A percentile compares a stretch with the other conserved stretches of the same genome.
These are phyloP conservation scores for Solanum sejunctum DNA, from an alignment of 257 asterid genomes.

Conservation along the genomic window DNA sequence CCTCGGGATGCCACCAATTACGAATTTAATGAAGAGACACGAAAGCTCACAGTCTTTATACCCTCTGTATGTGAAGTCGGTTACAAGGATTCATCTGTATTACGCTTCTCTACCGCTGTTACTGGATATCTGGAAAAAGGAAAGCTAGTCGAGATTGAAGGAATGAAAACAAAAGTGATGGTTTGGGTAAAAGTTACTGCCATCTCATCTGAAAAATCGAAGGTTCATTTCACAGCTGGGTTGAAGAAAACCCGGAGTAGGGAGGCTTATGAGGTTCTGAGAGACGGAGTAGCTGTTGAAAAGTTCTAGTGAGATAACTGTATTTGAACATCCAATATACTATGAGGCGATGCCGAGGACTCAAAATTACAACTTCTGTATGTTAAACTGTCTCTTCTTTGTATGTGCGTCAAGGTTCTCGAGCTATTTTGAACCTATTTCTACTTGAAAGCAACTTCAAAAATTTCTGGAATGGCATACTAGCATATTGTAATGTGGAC, in stretches of 20 bases:
- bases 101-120: constrained; percentile 46
- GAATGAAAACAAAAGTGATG: constrained; percentile 66
- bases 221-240: constrained; percentile 67
- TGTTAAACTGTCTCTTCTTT: neutral
- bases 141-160: constrained; percentile 55
- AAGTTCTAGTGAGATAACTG: constrained; percentile 27
- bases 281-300: constrained; percentile 50
- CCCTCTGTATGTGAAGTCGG: constrained; percentile 63
- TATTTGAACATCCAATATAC: neutral
- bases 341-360: neutral
- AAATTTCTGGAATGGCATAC: no score
- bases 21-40: constrained; percentile 64
- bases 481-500: no score
- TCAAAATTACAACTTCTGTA: neutral
- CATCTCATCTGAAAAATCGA: constrained; percentile 56
- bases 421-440: neutral
- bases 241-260: constrained; percentile 75
- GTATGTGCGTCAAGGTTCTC: neutral
- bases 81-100: constrained; percentile 56
- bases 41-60: constrained; percentile 45
- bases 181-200: constrained; percentile 77
- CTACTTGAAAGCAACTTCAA: neutral
- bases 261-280: constrained; percentile 66
- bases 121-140: constrained; percentile 67
- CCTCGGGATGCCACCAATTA: constrained; percentile 73